phyloP scores from a whole-genome alignment of 495 filamentous ascomycete genomes.

The Podospora didyma region DNA sequence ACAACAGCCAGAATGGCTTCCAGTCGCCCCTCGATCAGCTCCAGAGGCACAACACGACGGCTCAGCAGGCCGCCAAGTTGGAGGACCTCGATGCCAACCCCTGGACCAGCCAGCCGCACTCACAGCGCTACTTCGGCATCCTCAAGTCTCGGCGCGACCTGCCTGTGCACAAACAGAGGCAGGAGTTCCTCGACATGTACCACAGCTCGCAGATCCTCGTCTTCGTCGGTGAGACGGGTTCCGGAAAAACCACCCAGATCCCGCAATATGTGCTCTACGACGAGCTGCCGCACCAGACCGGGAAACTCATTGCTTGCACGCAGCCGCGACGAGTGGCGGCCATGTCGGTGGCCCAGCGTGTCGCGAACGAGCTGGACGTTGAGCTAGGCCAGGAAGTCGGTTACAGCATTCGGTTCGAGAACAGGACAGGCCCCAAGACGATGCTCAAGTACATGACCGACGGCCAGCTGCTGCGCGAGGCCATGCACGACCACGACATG shows the following conservation, averaged over 20 bases:
- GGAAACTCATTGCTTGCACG: slow-evolving; percentile 93
- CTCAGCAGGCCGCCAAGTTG: slow-evolving; percentile 62
- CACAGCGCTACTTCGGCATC: slow-evolving; percentile 83
- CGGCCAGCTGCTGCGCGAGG: slow-evolving; percentile 96
- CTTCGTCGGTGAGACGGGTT: slow-evolving; percentile 98
- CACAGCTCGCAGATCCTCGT: slow-evolving; percentile 93
- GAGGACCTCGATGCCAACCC: slow-evolving; percentile 85
- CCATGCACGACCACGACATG: slow-evolving; percentile 94
- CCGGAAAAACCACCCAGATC: slow-evolving; percentile 98
- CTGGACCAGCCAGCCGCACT: slow-evolving; percentile 72
- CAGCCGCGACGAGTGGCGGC: slow-evolving; percentile 97
- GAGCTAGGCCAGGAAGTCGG: slow-evolving; percentile 91
- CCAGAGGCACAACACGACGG: slow-evolving; percentile 76
- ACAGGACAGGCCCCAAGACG: slow-evolving; percentile 86
- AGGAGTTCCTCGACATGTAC: slow-evolving; percentile 90
- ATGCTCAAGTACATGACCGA: slow-evolving; percentile 99
- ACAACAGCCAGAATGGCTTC: slow-evolving; percentile 29
- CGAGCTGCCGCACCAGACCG: slow-evolving; percentile 79
- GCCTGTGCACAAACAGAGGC: slow-evolving; percentile 85
- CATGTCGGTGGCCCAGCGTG: slow-evolving; percentile 98
- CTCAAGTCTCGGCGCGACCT: slow-evolving; percentile 77
- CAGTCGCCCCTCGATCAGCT: slow-evolving; percentile 58
- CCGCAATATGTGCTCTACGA: slow-evolving; percentile 97
- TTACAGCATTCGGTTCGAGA: slow-evolving; percentile 98
- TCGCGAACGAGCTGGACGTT: slow-evolving; percentile 95